Evolutionary conservation across 208 protist species (phyloP).

Genomic region (Trypanosoma mega): DNA sequence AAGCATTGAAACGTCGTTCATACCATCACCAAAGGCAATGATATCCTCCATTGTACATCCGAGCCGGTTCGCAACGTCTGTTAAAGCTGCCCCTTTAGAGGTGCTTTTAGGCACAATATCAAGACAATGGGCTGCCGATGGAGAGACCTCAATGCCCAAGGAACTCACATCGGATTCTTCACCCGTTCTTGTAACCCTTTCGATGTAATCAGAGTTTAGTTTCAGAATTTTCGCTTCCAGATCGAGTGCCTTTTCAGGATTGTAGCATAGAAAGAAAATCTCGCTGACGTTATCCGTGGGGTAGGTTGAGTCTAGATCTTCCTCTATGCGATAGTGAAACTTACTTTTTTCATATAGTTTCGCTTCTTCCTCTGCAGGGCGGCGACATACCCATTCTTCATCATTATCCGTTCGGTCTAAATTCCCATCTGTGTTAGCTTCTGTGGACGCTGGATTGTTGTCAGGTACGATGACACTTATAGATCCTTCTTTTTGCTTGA

Average conservation of each 20-base stretch:
- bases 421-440: too few species aligned
- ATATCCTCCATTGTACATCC: slow-evolving; percentile 42
- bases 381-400: slow-evolving; percentile 1
- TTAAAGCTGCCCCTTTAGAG: slow-evolving; percentile 60
- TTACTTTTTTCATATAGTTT: slow-evolving; percentile 5
- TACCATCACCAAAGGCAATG: slow-evolving; percentile 69
- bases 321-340: too few species aligned
- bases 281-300: slow-evolving; percentile 46
- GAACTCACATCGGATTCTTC: too few species aligned
- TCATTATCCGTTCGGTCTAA: too few species aligned
- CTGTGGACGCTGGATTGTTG: too few species aligned
- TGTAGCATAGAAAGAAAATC: slow-evolving; percentile 69
- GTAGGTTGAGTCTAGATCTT: too few species aligned
- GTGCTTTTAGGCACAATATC: slow-evolving; percentile 53
- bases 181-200: too few species aligned
- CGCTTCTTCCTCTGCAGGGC: neutral
- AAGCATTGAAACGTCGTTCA: slow-evolving; percentile 76
- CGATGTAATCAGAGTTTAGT: too few species aligned
- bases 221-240: slow-evolving; percentile 44
- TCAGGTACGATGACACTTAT: too few species aligned
- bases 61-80: slow-evolving; percentile 48
- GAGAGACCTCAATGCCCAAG: too few species aligned
- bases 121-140: slow-evolving; percentile 49
- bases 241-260: slow-evolving; percentile 27
- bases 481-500: too few species aligned